Base-by-base conservation (phyloP, 768 basidiomycete species). In the Serpula lacrymans region DNA sequence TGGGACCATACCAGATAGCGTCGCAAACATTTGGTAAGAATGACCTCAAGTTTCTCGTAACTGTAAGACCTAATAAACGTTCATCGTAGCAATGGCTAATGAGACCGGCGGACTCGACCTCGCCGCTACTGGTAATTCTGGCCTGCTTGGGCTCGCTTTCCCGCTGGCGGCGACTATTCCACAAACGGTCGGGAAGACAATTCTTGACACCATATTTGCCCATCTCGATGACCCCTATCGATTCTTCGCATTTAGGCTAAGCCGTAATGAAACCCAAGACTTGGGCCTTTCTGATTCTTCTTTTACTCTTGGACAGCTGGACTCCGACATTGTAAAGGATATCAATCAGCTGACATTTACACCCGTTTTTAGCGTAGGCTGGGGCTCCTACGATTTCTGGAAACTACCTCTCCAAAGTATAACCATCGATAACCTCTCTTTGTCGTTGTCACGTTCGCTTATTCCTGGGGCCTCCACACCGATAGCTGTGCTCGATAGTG, bases 401-500 rank as follows among this genome's bases (percentile, higher is more conserved):
- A 81, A 80, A 46, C 53, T 81, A 7, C 70, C 76, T 0, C 54
- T 78, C 30, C 62, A 58, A 14, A 55, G 55, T 31, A 46, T 82
- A 40, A 72, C 68, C 9, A 58, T 80, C 51, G 67, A 78, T 42
- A 61, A 62, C 6, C 53, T 57, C 17, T 33, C 54, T 0, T 61
- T 82, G 25, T 39, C 56, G 1, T 53, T 80, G 13, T 70, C 77
- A 2, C 41, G 52, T 12, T 78, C 80, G 12, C 68, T 69, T 40
- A 61, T 78, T 20, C 54, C 48, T 4, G 67, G 67, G 14, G 63
- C 73, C 17, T 34, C 57, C 10, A 49, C 61, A 2, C 68, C 71
- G 0, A 71, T 83, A 35, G 80, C 74, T 3, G 72, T 85, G 18
- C 67, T 83, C 20, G 83, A 84, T 51, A 79, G 79, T 18, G 80